Conservation (phyloP, 176 grass and related monocot species). For the Hordeum vulgare region DNA sequence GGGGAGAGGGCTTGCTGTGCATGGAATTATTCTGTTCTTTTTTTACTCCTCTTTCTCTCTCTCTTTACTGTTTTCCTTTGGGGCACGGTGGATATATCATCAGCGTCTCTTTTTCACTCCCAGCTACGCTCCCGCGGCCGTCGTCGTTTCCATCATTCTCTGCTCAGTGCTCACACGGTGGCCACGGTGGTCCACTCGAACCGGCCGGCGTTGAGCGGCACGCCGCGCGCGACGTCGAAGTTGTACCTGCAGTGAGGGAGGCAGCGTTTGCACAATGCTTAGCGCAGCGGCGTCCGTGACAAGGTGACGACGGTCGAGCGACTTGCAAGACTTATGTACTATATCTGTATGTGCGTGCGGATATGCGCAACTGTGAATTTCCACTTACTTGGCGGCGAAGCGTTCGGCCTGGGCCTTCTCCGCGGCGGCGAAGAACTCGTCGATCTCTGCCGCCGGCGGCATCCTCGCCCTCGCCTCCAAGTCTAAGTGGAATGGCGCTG, state of each 20-base stretch:
- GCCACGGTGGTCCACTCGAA: slow-evolving; percentile 52
- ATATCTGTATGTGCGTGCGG: no score
- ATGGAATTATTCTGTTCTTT: neutral
- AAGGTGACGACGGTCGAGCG: neutral
- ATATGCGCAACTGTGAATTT: neutral
- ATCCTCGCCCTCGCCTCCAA: neutral
- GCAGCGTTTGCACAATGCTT: neutral
- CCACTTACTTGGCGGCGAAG: slow-evolving; percentile 54
- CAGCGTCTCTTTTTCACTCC: neutral
- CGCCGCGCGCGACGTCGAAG: slow-evolving; percentile 54
- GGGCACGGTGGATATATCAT: neutral
- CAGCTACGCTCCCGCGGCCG: no score
- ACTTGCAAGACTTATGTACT: neutral
- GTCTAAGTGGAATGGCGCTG: neutral
- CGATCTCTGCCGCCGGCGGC: slow-evolving; percentile 52
- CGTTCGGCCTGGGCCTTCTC: slow-evolving; percentile 51
- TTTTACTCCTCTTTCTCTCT: neutral
- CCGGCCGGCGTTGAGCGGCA: slow-evolving; percentile 47
- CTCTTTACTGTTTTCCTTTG: neutral
- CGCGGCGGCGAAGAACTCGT: slow-evolving; percentile 54
- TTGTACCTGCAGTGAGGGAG: slow-evolving; percentile 55
- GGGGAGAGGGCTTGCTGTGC: neutral
- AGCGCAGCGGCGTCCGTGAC: neutral
- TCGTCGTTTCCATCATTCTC: neutral
- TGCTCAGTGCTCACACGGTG: slow-evolving; percentile 13